Evolutionary conservation across 345 rosid genomes (phyloP), one percentile per base, ranked within the genome.

Genomic region (Sonneratia alba): DNA sequence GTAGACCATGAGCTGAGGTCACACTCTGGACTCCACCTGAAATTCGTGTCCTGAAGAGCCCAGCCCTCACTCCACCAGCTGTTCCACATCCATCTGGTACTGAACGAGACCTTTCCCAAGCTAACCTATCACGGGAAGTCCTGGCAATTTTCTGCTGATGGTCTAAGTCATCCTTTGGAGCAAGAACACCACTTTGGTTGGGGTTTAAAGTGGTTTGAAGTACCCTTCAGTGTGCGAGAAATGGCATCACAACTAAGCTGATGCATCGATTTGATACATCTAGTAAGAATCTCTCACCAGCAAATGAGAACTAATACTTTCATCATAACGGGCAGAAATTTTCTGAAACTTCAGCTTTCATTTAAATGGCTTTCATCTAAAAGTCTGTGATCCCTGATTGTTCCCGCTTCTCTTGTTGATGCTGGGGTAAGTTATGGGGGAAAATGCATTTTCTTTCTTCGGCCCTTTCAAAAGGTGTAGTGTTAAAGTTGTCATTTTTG

Each of bases 11-110:
- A 55, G 92, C 97, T 10, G 97, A 91, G 42, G 98, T 92, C 69
- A 97, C 98, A 66, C 87, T 94, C 75, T 91, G 98, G 73, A 94
- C 98, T 72, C 98, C 98, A 79, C 98, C 98, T 3, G 98, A 91
- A 73, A 91, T 94, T 6, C 97, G 98, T 14, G 98, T 94, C 78
- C 98, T 83, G 78, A 91, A 94, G 76, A 91, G 97, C 61, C 97
- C 97, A 49, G 97, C 85, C 72, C 97, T 84, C 19, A 83, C 82
- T 81, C 95, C 97, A 40, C 67, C 67, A 34, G 67, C 42, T 64
- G 67, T 22, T 64, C 40, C 40, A 45, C 91, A 91, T 69, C 87
- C 80, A 24, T 82, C 83, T 43, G 86, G 84, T 53, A 75, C 72
- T 11, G 68, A 34, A 70, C 77, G 78, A 80, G 84, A 81, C 51